Percentiles rank a stretch among this genome's conserved stretches.
Evolutionary conservation across 1,139 yeast species (phyloP).

Genomic region (Candida sanyaensis): DNA sequence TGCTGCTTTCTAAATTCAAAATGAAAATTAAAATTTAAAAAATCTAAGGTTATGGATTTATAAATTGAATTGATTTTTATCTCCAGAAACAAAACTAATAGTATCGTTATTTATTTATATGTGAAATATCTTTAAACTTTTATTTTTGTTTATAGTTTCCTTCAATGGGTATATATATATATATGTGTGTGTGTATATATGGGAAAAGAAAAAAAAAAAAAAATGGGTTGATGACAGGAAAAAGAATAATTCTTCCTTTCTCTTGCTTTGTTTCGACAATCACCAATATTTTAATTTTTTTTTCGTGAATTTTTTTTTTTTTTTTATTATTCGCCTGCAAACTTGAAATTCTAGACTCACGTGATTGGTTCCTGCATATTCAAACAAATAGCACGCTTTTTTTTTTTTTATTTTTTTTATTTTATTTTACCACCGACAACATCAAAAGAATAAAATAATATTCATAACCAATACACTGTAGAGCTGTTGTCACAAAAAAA

Average conservation of each 20-base stretch:
- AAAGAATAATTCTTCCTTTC: neutral
- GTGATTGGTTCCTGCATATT: too few species aligned
- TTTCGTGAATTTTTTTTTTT: neutral
- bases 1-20: neutral
- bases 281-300: neutral
- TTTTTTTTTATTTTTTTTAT: too few species aligned
- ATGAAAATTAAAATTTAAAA: neutral
- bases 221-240: neutral
- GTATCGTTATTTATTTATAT: neutral
- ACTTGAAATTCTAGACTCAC: neutral
- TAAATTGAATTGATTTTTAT: neutral
- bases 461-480: too few species aligned
- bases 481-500: too few species aligned
- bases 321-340: neutral
- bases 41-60: neutral
- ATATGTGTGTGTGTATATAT: too few species aligned
- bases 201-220: neutral
- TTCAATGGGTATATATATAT: neutral
- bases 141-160: slow-evolving; percentile 2
- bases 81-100: neutral
- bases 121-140: neutral
- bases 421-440: too few species aligned
- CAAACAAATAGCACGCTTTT: too few species aligned
- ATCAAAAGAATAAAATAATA: too few species aligned
- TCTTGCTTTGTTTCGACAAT: neutral